Conservation (phyloP, 352 stramenopile species). For the Phytophthora nicotianae region DNA sequence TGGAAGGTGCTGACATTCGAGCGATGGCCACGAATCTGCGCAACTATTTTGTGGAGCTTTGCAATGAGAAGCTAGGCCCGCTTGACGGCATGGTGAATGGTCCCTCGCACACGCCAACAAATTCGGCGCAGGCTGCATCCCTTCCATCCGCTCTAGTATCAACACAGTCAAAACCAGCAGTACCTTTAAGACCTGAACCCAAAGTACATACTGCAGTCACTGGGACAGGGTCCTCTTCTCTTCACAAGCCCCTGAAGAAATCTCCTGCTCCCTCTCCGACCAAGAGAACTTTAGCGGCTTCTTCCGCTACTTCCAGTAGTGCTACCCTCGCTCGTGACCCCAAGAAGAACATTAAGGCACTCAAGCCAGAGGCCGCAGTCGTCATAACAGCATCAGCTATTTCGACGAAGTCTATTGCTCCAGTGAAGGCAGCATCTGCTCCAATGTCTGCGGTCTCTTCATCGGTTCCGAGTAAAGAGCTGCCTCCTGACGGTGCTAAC, state of each 20-base stretch:
- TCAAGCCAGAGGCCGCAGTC: slow-evolving; percentile 7
- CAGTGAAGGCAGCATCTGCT: slow-evolving; percentile 16
- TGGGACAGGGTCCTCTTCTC: slow-evolving; percentile 14
- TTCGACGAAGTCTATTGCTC: slow-evolving; percentile 8
- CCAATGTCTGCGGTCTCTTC: slow-evolving; percentile 1
- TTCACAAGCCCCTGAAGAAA: slow-evolving; percentile 38
- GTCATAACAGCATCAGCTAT: slow-evolving; percentile 1
- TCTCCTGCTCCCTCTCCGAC: slow-evolving; percentile 28
- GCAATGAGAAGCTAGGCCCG: slow-evolving; percentile 64
- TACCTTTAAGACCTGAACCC: slow-evolving; percentile 9
- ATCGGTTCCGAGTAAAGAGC: slow-evolving; percentile 16
- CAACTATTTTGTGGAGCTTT: slow-evolving; percentile 83
- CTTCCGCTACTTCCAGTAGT: slow-evolving; percentile 17
- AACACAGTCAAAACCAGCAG: slow-evolving; percentile 24
- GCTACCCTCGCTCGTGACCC: slow-evolving; percentile 12
- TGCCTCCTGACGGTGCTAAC: slow-evolving; percentile 11
- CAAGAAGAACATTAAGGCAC: slow-evolving; percentile 20
- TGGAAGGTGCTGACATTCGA: slow-evolving; percentile 86
- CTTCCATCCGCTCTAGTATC: slow-evolving; percentile 5
- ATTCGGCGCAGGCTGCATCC: slow-evolving; percentile 10
- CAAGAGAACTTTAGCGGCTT: slow-evolving; percentile 19
- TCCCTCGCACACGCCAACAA: slow-evolving; percentile 18
- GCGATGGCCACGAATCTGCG: slow-evolving; percentile 83
- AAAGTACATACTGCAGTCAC: slow-evolving; percentile 13
- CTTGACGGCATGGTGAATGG: slow-evolving; percentile 38